Evolutionary conservation across 345 rosid species (phyloP).

Genomic region (Euphorbia pulcherrima): DNA sequence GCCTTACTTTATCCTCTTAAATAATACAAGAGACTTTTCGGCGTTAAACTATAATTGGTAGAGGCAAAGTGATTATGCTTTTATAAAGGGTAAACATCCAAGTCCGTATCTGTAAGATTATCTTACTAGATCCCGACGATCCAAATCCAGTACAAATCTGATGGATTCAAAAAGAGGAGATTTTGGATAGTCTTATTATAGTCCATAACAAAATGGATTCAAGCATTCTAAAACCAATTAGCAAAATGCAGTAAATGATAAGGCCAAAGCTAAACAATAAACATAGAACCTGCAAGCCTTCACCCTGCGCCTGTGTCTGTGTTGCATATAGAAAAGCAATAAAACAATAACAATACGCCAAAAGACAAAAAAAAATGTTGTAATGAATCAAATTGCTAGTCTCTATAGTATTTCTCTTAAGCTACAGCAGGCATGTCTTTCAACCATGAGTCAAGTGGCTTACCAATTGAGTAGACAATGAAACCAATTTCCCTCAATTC

Average conservation of each 20-base stretch:
- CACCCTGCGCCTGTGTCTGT: too few species aligned
- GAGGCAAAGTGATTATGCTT: too few species aligned
- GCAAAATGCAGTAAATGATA: slow-evolving; percentile 23
- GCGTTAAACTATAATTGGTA: too few species aligned
- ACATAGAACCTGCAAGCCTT: slow-evolving; percentile 22
- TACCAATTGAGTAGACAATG: slow-evolving; percentile 85
- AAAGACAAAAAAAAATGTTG: slow-evolving; percentile 10
- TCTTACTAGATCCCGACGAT: too few species aligned
- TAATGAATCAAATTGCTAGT: slow-evolving; percentile 29
- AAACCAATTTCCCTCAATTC: slow-evolving; percentile 81
- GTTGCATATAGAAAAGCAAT: slow-evolving; percentile 30
- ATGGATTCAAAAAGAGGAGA: too few species aligned
- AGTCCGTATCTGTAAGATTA: too few species aligned
- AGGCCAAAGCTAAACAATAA: slow-evolving; percentile 31
- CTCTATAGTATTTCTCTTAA: slow-evolving; percentile 28
- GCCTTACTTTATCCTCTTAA: too few species aligned
- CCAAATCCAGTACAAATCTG: too few species aligned
- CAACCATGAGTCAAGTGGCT: slow-evolving; percentile 87
- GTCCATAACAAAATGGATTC: slow-evolving; percentile 3
- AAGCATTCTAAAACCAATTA: slow-evolving; percentile 17
- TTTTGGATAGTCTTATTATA: slow-evolving; percentile 9
- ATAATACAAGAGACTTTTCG: too few species aligned
- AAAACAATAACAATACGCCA: slow-evolving; percentile 15
- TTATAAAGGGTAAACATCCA: too few species aligned
- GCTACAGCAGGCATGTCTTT: slow-evolving; percentile 96